Evolutionary conservation across 2,329 filamentous ascomycete genomes (phyloP), one percentile per base, ranked within the genome.

Genomic region (Ophiostoma sp.): DNA sequence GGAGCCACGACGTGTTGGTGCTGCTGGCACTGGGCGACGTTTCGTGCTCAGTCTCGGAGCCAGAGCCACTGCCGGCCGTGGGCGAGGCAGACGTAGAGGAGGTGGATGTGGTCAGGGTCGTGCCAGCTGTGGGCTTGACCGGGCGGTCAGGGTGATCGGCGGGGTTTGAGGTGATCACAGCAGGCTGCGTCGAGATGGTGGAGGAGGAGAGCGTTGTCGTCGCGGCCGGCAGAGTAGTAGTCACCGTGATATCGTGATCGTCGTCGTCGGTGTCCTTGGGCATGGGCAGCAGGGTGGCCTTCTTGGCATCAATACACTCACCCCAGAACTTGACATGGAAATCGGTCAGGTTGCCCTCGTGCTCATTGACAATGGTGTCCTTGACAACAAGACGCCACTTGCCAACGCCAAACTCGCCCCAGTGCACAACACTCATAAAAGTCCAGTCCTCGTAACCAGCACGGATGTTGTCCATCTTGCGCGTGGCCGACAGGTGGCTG

Each of bases 391-490:
- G 85, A 0, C 91, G 96, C 95, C 95, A 99, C 31, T 87, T 94
- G 68, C 95, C 95, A 71, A 94, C 79, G 71, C 93, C 94, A 62
- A 86, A 85, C 80, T 99, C 95, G 67, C 95, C 95, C 91, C 94
- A 99, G 78, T 99, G 95, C 73, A 90, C 94, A 52, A 99, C 95
- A 72, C 90, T 96, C 95, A 99, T 99, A 76, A 99, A 99, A 0
- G 94, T 98, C 95, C 95, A 99, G 80, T 98, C 93, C 52, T 89
- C 82, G 78, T 98, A 99, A 10, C 95, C 95, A 31, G 81, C 79
- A 0, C 81, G 77, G 48, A 85, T 85, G 1, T 85, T 82, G 78
- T 99, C 95, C 31, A 87, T 79, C 72, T 85, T 85, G 73, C 95
- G 90, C 1, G 90, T 83, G 15, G 89, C 91, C 4, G 94, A 90